Evolutionary conservation across 1,139 yeast genomes (phyloP).

Genomic region (Protomyces inouyei): DNA sequence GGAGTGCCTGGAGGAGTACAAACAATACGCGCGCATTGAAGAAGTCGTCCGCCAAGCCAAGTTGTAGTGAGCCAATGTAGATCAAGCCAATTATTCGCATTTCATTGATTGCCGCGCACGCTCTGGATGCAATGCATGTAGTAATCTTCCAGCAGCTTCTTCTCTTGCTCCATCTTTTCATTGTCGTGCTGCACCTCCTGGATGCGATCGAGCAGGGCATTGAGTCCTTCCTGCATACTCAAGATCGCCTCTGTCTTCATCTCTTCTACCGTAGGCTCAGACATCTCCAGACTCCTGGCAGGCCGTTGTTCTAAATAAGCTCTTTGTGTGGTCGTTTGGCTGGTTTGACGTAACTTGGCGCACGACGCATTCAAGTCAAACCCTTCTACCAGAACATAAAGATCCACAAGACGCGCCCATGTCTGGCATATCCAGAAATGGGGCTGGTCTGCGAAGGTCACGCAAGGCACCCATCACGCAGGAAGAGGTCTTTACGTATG

Average conservation of each 20-base stretch:
- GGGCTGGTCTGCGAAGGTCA: not conserved
- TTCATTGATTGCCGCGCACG: conserved; percentile 9
- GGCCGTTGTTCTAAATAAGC: not conserved
- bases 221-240: conserved; percentile 10
- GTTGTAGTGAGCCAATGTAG: not conserved
- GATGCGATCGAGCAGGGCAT: conserved; percentile 14
- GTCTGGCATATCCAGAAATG: not conserved
- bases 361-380: not conserved
- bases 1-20: conserved; percentile 32
- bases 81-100: not conserved
- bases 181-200: conserved; percentile 16
- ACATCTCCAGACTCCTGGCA: not conserved
- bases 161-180: conserved; percentile 6
- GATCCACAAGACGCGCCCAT: not conserved
- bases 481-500: not conserved
- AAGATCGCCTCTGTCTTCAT: conserved; percentile 3
- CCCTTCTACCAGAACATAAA: too few relatives aligned
- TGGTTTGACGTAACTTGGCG: not conserved
- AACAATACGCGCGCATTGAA: conserved; percentile 30
- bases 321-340: not conserved
- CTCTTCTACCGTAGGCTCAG: not conserved
- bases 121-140: conserved; percentile 6
- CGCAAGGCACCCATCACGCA: not conserved
- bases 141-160: conserved; percentile 20
- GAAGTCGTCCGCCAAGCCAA: conserved; percentile 1